Evolutionary conservation across 2,329 filamentous ascomycete genomes (phyloP), one percentile per base, ranked within the genome.

Genomic region (Phyllosticta citribraziliensis): DNA sequence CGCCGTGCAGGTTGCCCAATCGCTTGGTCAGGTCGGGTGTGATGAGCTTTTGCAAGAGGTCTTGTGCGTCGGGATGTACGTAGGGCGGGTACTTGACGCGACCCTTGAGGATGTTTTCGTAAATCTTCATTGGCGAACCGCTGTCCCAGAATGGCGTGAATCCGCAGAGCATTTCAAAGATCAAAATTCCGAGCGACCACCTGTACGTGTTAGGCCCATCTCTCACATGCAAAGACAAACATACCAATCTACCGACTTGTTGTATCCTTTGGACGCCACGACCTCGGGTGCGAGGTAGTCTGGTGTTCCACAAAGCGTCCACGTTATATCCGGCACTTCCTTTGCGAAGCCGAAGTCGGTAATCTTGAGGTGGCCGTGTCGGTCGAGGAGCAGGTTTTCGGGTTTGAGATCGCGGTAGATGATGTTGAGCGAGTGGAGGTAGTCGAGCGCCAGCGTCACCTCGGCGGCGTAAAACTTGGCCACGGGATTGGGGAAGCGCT

Each of bases 131-230:
- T 2, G 94, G 93, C 53, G 91, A 96, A 60, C 93, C 94, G 69
- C 89, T 90, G 74, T 99, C 94, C 93, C 94, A 99, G 80, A 99
- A 99, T 5, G 94, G 94, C 5, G 94, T 99, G 76, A 97, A 99
- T 27, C 94, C 94, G 73, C 94, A 97, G 47, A 99, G 84, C 94
- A 99, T 99, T 81, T 99, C 94, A 75, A 97, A 99, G 74, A 99
- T 97, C 68, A 99, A 80, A 72, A 99, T 97, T 54, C 94, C 94
- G 62, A 99, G 82, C 58, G 93, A 97, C 94, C 94, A 99, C 92
- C 92, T 97, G 62, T 1, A 35, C 40, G 19, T 57, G 63, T 67
- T 55, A 61, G 63, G n/a, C 35, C 27, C 9, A 30, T 4, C 22
- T 30, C 27, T 8, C 9, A 50, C 22, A 40, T 64, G 54, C 63